Evolutionary conservation across 2,329 filamentous ascomycete species (phyloP).

Genomic region (Lasiodiplodia gonubiensis): DNA sequence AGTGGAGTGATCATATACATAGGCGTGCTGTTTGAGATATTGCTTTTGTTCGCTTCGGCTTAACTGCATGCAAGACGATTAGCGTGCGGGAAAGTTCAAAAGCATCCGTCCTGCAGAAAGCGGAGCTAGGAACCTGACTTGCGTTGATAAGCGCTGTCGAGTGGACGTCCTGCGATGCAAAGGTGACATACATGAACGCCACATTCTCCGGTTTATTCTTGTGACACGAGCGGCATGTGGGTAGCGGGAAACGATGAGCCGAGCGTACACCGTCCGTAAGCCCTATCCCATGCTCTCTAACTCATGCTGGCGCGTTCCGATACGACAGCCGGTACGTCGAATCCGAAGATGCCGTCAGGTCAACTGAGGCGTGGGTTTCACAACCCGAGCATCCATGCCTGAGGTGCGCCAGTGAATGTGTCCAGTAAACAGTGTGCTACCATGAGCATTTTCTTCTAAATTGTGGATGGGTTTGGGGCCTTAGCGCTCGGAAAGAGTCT

Average conservation of each 20-base stretch:
- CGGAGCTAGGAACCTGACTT: slow-evolving; percentile 4
- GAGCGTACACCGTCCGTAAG: not conserved
- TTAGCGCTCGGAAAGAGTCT: not conserved
- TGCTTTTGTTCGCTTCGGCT: not conserved
- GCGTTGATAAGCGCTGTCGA: not conserved
- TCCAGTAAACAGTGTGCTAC: not conserved
- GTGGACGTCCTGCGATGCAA: slow-evolving; percentile 10
- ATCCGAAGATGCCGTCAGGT: slow-evolving; percentile 16
- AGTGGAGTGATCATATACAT: not conserved
- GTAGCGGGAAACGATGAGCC: slow-evolving; percentile 2
- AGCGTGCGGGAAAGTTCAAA: not conserved
- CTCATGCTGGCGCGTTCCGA: not conserved
- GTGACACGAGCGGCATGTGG: not conserved
- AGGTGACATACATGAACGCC: slow-evolving; percentile 20
- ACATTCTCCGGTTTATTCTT: not conserved
- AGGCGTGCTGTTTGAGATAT: not conserved
- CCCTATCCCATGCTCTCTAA: not conserved
- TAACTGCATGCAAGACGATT: not conserved
- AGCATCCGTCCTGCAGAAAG: not conserved
- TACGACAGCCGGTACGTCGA: not conserved
- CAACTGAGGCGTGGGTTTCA: slow-evolving; percentile 14
- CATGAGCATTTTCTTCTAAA: slow-evolving; percentile 1
- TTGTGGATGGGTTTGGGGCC: not conserved
- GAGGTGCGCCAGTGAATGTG: not conserved
- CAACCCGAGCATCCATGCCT: not conserved